Evolutionary conservation across 2,329 filamentous ascomycete genomes (phyloP).

Genomic region (Tolypocladium capitatum): DNA sequence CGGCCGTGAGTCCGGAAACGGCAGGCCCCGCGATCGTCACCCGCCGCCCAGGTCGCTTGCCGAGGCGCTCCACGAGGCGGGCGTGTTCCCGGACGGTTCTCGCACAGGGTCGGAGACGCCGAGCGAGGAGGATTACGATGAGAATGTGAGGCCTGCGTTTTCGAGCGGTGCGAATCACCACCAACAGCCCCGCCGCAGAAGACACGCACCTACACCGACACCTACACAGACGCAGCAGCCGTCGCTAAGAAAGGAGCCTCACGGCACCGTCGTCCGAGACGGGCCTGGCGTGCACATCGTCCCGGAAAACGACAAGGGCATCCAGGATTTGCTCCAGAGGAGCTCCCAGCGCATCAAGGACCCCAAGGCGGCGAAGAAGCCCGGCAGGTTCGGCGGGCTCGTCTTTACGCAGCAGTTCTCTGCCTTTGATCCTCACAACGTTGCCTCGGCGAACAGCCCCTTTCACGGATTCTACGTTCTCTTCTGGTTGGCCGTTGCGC

Average conservation of each 20-base stretch:
- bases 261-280: constrained; percentile 8
- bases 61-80: constrained; percentile 13
- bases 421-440: constrained; percentile 61
- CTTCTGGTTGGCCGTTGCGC: constrained; percentile 59
- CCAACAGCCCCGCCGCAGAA: background rate
- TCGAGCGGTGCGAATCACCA: constrained; percentile 3
- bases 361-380: constrained; percentile 5
- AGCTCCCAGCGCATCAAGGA: constrained; percentile 12
- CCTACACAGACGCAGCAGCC: background rate
- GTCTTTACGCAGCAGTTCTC: constrained; percentile 64
- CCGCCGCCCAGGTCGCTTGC: constrained; percentile 12
- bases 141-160: constrained; percentile 17
- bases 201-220: background rate
- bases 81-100: constrained; percentile 9
- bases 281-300: constrained; percentile 14
- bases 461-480: constrained; percentile 72
- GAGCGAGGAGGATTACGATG: constrained; percentile 33
- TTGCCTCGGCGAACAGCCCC: constrained; percentile 47
- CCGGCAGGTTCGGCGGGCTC: constrained; percentile 30
- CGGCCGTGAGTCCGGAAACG: background rate
- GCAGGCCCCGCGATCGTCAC: background rate
- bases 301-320: constrained; percentile 14
- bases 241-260: background rate
- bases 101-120: constrained; percentile 22
- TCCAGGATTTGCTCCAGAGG: constrained; percentile 14